Evolutionary conservation across 257 asterid genomes (phyloP).

Genomic region (Solanum piurae): DNA sequence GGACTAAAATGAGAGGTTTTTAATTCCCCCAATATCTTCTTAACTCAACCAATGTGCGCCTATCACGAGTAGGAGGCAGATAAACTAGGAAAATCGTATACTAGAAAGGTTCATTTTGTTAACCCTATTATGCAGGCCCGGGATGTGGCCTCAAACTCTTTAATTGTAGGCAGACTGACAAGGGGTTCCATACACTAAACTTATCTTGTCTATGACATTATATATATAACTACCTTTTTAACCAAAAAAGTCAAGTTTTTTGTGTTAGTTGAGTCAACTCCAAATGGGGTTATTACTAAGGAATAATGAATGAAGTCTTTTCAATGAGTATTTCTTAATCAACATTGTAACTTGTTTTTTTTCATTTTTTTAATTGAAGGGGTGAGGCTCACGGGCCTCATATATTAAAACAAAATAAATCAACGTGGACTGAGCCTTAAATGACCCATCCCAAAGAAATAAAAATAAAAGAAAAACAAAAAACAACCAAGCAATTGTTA

Average conservation of each 20-base stretch:
- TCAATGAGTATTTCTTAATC: neutral
- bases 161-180: neutral
- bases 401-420: too few relatives aligned
- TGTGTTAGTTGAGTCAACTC: neutral
- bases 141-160: neutral
- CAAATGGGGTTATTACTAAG: too few relatives aligned
- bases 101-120: neutral
- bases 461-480: too few relatives aligned
- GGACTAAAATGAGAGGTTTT: neutral
- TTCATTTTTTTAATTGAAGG: neutral
- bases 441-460: neutral
- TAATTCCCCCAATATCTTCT: neutral
- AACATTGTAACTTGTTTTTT: neutral
- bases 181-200: neutral
- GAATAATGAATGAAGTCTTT: neutral
- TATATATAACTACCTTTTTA: neutral
- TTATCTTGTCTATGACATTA: neutral
- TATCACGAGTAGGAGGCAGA: neutral
- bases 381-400: neutral
- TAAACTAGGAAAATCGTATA: neutral
- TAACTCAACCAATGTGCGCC: rapidly evolving
- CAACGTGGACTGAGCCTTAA: neutral
- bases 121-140: too few relatives aligned
- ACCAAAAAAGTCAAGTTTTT: neutral
- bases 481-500: too few relatives aligned